Percentiles rank a stretch among this genome's conserved stretches.
These are phyloP conservation scores for Tephrocybe sp. DNA, from an alignment of 768 basidiomycete genomes.

Conservation along the genomic window DNA sequence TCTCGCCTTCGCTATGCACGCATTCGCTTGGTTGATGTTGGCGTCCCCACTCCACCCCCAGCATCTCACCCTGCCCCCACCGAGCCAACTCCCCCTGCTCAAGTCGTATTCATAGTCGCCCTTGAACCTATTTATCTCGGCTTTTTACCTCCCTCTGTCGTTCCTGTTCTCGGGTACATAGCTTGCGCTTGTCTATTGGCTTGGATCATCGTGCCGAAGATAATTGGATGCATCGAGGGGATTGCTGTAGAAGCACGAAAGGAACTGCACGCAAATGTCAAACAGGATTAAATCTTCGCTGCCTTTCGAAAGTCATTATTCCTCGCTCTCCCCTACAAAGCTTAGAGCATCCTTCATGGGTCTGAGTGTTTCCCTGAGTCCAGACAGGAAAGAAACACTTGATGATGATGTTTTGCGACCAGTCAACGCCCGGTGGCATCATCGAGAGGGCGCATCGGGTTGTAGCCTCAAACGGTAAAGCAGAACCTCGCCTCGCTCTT, in stretches of 20 bases:
- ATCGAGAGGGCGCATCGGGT: too few relatives aligned
- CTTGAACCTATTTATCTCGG: slow-evolving; percentile 65
- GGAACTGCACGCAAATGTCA: slow-evolving; percentile 15
- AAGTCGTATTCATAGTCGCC: slow-evolving; percentile 50
- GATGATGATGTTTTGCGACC: too few relatives aligned
- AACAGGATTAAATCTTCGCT: slow-evolving; percentile 10
- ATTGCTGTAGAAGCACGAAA: slow-evolving; percentile 24
- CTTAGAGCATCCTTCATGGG: too few relatives aligned
- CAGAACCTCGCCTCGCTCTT: too few relatives aligned
- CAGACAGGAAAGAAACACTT: too few relatives aligned
- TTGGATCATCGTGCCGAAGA: slow-evolving; percentile 20
- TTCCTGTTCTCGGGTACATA: slow-evolving; percentile 34
- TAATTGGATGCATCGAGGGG: slow-evolving; percentile 25
- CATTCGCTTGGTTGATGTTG: slow-evolving; percentile 52
- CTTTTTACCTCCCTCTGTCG: slow-evolving; percentile 55
- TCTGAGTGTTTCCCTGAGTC: too few relatives aligned
- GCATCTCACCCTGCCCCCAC: slow-evolving; percentile 11
- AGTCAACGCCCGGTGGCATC: too few relatives aligned
- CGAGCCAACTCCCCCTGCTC: slow-evolving; percentile 19
- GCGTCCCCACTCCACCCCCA: slow-evolving; percentile 44
- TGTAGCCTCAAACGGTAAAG: too few relatives aligned
- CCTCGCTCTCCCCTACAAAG: too few relatives aligned
- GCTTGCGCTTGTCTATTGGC: slow-evolving; percentile 24
- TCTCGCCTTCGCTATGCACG: slow-evolving; percentile 56
- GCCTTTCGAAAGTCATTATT: neutral